Percentiles rank a stretch among this genome's conserved stretches.
Evolutionary conservation across 23 red algal species (phyloP).

Genomic region (Pyropia yezoensis): DNA sequence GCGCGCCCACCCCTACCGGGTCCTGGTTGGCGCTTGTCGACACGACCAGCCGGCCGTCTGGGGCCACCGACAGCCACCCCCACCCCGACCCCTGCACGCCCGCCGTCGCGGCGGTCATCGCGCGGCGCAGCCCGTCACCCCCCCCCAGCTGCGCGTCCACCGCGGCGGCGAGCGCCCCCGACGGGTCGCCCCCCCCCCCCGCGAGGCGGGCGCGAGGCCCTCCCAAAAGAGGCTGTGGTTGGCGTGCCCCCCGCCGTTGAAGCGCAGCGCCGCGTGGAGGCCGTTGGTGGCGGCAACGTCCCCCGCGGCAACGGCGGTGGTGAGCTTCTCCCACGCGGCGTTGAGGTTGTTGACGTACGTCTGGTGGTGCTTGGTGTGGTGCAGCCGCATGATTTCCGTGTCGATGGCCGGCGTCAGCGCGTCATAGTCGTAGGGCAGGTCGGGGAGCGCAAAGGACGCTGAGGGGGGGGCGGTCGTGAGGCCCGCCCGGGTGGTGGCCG

Average conservation of each 20-base stretch:
- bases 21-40: constrained; percentile 91
- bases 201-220: constrained; percentile 35
- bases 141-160: constrained; percentile 74
- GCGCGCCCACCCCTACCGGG: neutral
- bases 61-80: constrained; percentile 76
- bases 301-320: constrained; percentile 8
- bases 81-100: constrained; percentile 85
- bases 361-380: constrained; percentile 94
- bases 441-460: constrained; percentile 56
- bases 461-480: constrained; percentile 1
- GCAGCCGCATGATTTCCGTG: constrained; percentile 75
- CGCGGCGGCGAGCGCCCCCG: constrained; percentile 54
- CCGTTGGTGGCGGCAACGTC: neutral
- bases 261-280: constrained; percentile 17
- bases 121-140: constrained; percentile 69
- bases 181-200: constrained; percentile 41
- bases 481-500: no score
- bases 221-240: constrained; percentile 94
- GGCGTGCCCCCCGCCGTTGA: constrained; percentile 90
- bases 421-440: constrained; percentile 77
- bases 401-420: constrained; percentile 86
- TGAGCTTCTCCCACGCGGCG: constrained; percentile 29
- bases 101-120: constrained; percentile 78
- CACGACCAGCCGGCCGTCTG: constrained; percentile 71
- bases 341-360: constrained; percentile 97